phyloP scores from a whole-genome alignment of 768 basidiomycete genomes.

The Pleurotus giganteus region DNA sequence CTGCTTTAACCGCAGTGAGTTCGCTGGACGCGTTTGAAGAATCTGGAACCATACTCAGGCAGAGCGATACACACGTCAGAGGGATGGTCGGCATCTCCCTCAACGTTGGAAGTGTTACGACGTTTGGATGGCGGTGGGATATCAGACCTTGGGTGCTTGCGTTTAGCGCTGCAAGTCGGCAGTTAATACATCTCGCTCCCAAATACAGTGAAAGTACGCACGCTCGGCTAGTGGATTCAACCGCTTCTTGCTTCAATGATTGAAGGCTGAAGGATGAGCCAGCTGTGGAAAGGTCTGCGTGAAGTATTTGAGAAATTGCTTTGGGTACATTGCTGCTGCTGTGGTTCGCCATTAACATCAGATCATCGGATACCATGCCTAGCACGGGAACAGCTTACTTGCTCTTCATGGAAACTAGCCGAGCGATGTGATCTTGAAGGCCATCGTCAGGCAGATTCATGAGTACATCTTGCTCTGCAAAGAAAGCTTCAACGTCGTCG shows the following conservation, averaged over 20 bases:
- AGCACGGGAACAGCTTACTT: background rate
- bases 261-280: background rate
- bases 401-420: slow-evolving; percentile 21
- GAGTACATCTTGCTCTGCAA: slow-evolving; percentile 50
- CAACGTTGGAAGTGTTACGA: background rate
- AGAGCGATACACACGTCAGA: background rate
- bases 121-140: background rate
- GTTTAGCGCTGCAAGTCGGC: background rate
- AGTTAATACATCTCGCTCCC: background rate
- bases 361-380: background rate
- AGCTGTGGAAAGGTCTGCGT: too few species aligned
- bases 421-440: slow-evolving; percentile 42
- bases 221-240: too few species aligned
- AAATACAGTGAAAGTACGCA: too few species aligned
- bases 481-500: slow-evolving; percentile 45
- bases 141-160: background rate
- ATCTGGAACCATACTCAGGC: too few species aligned
- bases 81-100: background rate
- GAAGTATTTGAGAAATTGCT: too few species aligned
- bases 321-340: too few species aligned
- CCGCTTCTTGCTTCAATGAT: too few species aligned
- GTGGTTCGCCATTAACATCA: background rate
- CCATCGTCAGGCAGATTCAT: slow-evolving; percentile 57
- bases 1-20: too few species aligned
- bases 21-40: too few species aligned